These are phyloP conservation scores for Neodidymelliopsis sp. DNA, from an alignment of 2,329 filamentous ascomycete species.

Conservation along the genomic window DNA sequence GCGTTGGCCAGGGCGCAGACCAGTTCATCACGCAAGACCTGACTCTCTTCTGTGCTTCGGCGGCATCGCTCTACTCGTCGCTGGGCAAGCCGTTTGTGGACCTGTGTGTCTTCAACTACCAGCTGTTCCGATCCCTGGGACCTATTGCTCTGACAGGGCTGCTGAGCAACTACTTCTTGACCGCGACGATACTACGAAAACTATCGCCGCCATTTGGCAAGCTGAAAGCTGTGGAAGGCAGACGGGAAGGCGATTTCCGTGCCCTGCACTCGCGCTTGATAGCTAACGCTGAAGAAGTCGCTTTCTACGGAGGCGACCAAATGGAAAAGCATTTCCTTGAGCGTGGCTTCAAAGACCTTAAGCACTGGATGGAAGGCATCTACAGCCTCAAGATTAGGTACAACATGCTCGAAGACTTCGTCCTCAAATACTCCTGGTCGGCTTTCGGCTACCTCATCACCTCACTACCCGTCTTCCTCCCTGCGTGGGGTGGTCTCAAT, in stretches of 20 bases:
- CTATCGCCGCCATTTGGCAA: slow-evolving; percentile 96
- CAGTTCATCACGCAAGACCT: slow-evolving; percentile 98
- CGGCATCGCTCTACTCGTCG: slow-evolving; percentile 92
- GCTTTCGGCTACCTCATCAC: slow-evolving; percentile 95
- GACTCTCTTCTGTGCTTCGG: slow-evolving; percentile 91
- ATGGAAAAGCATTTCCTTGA: slow-evolving; percentile 95
- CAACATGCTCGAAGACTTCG: slow-evolving; percentile 98
- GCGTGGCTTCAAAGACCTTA: slow-evolving; percentile 89
- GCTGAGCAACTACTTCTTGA: slow-evolving; percentile 91
- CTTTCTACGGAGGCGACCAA: slow-evolving; percentile 94
- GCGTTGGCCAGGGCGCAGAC: slow-evolving; percentile 88
- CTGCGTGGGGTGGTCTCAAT: slow-evolving; percentile 88
- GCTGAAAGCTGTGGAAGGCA: slow-evolving; percentile 92
- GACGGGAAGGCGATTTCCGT: slow-evolving; percentile 94
- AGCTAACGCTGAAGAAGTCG: slow-evolving; percentile 96
- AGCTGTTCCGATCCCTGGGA: slow-evolving; percentile 89
- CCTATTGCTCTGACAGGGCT: slow-evolving; percentile 86
- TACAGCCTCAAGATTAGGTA: slow-evolving; percentile 98
- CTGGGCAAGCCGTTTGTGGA: slow-evolving; percentile 98
- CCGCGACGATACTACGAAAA: slow-evolving; percentile 85
- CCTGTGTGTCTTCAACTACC: slow-evolving; percentile 96
- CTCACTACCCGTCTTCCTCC: slow-evolving; percentile 91
- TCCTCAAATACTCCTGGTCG: slow-evolving; percentile 98
- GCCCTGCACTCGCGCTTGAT: slow-evolving; percentile 90
- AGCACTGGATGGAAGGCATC: slow-evolving; percentile 97